Evolutionary conservation across 2,329 filamentous ascomycete genomes (phyloP).

Genomic region (Cladophialophora psammophila): DNA sequence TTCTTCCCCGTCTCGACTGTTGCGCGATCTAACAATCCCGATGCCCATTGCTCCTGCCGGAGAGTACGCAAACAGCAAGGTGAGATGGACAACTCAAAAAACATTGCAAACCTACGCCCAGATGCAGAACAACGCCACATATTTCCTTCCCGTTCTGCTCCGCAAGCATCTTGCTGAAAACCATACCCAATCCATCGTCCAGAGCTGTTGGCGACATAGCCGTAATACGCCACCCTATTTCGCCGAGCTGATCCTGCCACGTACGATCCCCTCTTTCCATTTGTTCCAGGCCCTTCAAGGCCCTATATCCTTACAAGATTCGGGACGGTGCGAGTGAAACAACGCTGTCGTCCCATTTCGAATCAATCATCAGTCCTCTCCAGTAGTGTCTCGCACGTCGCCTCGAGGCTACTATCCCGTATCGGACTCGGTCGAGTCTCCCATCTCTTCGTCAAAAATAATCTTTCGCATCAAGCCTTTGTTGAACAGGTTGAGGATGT

Average conservation of each 20-base stretch:
- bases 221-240: constrained; percentile 7
- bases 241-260: background rate
- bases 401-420: constrained; percentile 25
- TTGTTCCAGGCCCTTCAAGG: background rate
- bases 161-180: background rate
- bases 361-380: constrained; percentile 4
- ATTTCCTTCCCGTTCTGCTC: background rate
- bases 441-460: constrained; percentile 71
- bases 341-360: background rate
- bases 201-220: constrained; percentile 6
- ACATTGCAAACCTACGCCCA: constrained; percentile 13
- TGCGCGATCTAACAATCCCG: background rate
- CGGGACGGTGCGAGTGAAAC: background rate
- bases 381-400: background rate
- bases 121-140: constrained; percentile 1
- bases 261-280: constrained; percentile 6
- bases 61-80: background rate
- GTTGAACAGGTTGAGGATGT: constrained; percentile 93
- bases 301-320: background rate
- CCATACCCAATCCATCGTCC: constrained; percentile 8
- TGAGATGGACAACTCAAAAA: background rate
- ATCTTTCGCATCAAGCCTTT: constrained; percentile 84
- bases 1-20: background rate
- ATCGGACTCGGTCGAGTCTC: constrained; percentile 35
- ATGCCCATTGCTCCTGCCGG: background rate